Conservation (phyloP, 2,329 filamentous ascomycete genomes). For the Penicillium sp. region DNA sequence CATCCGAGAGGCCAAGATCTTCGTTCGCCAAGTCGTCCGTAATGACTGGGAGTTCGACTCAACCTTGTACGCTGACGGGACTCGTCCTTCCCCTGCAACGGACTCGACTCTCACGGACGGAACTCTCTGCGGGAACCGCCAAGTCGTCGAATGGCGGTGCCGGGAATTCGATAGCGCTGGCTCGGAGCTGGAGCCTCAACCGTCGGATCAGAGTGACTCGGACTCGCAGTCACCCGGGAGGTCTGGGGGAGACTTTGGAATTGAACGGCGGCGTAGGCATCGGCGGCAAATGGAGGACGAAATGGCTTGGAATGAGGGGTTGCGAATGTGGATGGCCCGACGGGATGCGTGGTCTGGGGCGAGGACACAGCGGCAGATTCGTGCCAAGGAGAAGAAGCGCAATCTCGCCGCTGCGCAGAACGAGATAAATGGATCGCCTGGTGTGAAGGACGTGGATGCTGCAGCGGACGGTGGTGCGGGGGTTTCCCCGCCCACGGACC, state of each 20-base stretch:
- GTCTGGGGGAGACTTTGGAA: conserved; percentile 45
- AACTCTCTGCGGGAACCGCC: conserved; percentile 25
- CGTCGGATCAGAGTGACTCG: conserved; percentile 18
- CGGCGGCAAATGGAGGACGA: conserved; percentile 63
- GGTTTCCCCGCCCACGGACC: conserved; percentile 9
- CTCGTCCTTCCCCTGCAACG: conserved; percentile 20
- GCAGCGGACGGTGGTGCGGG: conserved; percentile 9
- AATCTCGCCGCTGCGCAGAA: conserved; percentile 1
- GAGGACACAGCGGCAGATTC: conserved; percentile 30
- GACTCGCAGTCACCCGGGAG: conserved; percentile 21
- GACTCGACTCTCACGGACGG: conserved; percentile 16
- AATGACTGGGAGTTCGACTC: conserved; percentile 46
- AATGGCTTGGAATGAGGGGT: conserved; percentile 75
- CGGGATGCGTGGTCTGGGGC: conserved; percentile 87
- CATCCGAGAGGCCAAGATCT: conserved; percentile 43
- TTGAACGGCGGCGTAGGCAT: conserved; percentile 57
- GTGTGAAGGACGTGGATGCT: conserved; percentile 3
- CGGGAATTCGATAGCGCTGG: conserved; percentile 41
- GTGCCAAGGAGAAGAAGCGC: conserved; percentile 20
- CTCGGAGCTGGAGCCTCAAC: conserved; percentile 38
- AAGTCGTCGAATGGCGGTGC: conserved; percentile 38
- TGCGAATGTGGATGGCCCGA: conserved; percentile 75
- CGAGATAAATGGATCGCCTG: conserved; percentile 2
- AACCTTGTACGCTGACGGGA: conserved; percentile 21
- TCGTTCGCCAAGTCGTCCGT: conserved; percentile 43